phyloP scores from a whole-genome alignment of 805 yeast species.

The Kazachstania kunashirensis region DNA sequence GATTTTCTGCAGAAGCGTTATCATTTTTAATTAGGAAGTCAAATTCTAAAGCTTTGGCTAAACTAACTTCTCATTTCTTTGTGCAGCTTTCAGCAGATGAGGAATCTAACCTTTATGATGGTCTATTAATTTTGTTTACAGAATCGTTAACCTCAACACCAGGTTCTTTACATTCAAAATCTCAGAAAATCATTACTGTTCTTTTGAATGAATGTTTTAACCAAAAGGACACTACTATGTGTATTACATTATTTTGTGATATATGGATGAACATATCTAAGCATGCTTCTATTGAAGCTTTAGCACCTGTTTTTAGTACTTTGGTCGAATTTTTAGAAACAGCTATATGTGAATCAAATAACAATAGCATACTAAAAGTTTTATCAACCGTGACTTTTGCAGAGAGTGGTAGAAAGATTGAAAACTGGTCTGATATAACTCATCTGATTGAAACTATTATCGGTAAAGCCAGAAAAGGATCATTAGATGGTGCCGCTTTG shows the following conservation, averaged over 20 bases:
- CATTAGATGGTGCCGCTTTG: constrained; percentile 21
- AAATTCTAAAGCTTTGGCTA: constrained; percentile 36
- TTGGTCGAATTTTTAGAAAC: constrained; percentile 20
- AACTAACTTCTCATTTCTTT: constrained; percentile 38
- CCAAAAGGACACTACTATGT: constrained; percentile 3
- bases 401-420: constrained; percentile 59
- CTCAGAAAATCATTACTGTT: constrained; percentile 40
- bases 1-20: constrained; percentile 85
- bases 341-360: constrained; percentile 6
- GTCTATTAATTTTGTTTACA: constrained; percentile 53
- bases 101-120: constrained; percentile 41
- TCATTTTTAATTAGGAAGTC: constrained; percentile 75
- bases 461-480: constrained; percentile 1
- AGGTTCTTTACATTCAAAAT: constrained; percentile 66
- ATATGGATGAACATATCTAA: constrained; percentile 43
- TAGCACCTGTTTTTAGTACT: constrained; percentile 36
- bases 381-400: constrained; percentile 47
- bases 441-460: constrained; percentile 10
- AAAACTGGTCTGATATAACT: constrained; percentile 37
- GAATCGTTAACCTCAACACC: constrained; percentile 69
- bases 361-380: constrained; percentile 33
- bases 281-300: constrained; percentile 43
- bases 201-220: constrained; percentile 31
- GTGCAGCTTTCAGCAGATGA: constrained; percentile 26
- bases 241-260: constrained; percentile 45